Conservation (phyloP, 345 rosid species). For the Crucihimalaya himalaica region DNA sequence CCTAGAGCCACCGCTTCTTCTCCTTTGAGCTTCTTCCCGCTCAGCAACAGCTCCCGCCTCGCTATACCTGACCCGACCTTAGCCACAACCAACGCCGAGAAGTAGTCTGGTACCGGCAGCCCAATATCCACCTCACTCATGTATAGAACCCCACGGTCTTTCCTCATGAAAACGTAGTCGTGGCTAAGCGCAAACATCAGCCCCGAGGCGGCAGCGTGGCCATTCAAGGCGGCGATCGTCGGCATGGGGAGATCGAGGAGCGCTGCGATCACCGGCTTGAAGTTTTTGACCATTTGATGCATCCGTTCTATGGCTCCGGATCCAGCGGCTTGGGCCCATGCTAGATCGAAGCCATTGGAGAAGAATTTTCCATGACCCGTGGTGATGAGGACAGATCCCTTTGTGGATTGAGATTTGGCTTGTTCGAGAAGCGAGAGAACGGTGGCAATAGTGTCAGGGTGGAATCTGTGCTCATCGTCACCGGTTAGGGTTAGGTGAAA, state of each 20-base stretch:
- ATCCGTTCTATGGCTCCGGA: conserved; percentile 48
- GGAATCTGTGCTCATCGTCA: conserved; percentile 61
- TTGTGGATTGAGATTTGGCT: conserved; percentile 58
- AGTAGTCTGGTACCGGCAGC: conserved; percentile 60
- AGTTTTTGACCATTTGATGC: conserved; percentile 50
- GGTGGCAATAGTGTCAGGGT: conserved; percentile 50
- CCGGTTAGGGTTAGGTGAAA: conserved; percentile 69
- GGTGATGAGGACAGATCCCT: conserved; percentile 71
- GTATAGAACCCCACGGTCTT: conserved; percentile 75
- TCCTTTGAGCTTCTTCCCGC: conserved; percentile 61
- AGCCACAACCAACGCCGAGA: conserved; percentile 47
- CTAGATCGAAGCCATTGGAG: conserved; percentile 82
- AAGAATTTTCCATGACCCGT: conserved; percentile 72
- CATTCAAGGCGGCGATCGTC: conserved; percentile 67
- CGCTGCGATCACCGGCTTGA: conserved; percentile 57
- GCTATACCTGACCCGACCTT: conserved; percentile 53
- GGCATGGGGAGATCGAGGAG: conserved; percentile 79
- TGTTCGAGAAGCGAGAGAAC: conserved; percentile 53
- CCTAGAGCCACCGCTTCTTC: conserved; percentile 61
- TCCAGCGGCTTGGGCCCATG: conserved; percentile 70
- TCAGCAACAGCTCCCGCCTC: conserved; percentile 54
- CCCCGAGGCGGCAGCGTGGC: conserved; percentile 89
- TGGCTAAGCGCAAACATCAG: conserved; percentile 65
- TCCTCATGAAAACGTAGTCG: conserved; percentile 70
- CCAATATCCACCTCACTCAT: conserved; percentile 82